Evolutionary conservation across 257 asterid species (phyloP).

Genomic region (Fraxinus pennsylvanica): DNA sequence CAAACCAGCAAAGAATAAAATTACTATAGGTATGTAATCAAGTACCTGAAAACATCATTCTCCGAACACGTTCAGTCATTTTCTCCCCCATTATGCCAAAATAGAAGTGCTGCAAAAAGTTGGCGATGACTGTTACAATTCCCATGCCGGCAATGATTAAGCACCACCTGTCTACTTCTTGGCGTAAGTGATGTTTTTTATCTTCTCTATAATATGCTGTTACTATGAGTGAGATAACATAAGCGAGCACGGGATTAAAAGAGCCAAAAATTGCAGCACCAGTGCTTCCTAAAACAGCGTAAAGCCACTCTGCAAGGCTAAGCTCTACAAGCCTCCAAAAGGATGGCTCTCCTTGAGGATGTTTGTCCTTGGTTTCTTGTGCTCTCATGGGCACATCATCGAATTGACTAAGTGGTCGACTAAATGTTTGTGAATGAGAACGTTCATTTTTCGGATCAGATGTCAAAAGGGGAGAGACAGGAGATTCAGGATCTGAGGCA

Average conservation of each 20-base stretch:
- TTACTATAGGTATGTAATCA: constrained; percentile 18
- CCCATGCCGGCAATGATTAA: constrained; percentile 96
- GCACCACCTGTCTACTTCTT: constrained; percentile 90
- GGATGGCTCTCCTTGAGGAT: constrained; percentile 69
- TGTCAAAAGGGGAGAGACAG: constrained; percentile 97
- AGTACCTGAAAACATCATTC: constrained; percentile 99
- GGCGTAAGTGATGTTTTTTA: constrained; percentile 50
- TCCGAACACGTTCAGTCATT: constrained; percentile 99
- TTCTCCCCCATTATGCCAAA: constrained; percentile 99
- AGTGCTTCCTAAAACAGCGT: constrained; percentile 92
- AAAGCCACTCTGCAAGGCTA: constrained; percentile 99
- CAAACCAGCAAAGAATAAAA: constrained; percentile 1
- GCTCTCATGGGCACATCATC: constrained; percentile 53
- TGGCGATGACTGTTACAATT: constrained; percentile 86
- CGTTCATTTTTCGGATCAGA: constrained; percentile 98
- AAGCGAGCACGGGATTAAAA: constrained; percentile 91
- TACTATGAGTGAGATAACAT: constrained; percentile 82
- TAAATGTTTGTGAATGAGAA: constrained; percentile 95
- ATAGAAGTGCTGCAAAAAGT: constrained; percentile 96
- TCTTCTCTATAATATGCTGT: constrained; percentile 75
- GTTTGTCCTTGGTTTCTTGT: constrained; percentile 50
- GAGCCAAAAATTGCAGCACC: constrained; percentile 99
- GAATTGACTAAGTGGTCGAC: constrained; percentile 73
- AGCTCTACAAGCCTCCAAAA: constrained; percentile 97
- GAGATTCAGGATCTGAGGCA: constrained; percentile 94